Conservation (phyloP, 169 alveolate genomes). For the Eimeria maxima region DNA sequence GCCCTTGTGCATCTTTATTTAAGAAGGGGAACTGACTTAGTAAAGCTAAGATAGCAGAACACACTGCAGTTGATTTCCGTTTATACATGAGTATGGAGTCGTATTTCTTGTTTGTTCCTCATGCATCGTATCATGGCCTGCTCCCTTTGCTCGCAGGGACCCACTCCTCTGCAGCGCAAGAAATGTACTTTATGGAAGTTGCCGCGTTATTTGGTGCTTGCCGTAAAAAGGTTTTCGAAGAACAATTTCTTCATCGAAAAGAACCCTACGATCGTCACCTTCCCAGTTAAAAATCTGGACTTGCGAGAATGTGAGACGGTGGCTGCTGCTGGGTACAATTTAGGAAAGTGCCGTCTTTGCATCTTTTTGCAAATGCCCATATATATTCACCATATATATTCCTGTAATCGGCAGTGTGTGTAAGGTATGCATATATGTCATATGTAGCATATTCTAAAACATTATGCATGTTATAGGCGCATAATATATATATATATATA, state of each 20-base stretch:
- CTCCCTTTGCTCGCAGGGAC: slow-evolving; percentile 50
- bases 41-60: not conserved
- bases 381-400: too few relatives aligned
- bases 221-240: slow-evolving; percentile 96
- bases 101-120: not conserved
- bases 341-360: too few relatives aligned
- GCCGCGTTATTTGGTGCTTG: slow-evolving; percentile 90
- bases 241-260: slow-evolving; percentile 98
- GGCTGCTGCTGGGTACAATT: too few relatives aligned
- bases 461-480: too few relatives aligned
- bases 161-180: slow-evolving; percentile 45
- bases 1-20: not conserved
- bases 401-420: too few relatives aligned
- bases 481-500: too few relatives aligned
- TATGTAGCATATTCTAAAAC: too few relatives aligned
- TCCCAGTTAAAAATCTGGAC: slow-evolving; percentile 97
- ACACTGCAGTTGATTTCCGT: not conserved
- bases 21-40: not conserved
- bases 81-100: too few relatives aligned
- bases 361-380: too few relatives aligned
- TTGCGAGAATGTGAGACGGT: slow-evolving; percentile 88
- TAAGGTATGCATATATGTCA: too few relatives aligned
- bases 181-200: slow-evolving; percentile 71
- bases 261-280: slow-evolving; percentile 99
- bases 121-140: not conserved